phyloP scores from a whole-genome alignment of 495 filamentous ascomycete species.

The Aspergillus coremiiformis region DNA sequence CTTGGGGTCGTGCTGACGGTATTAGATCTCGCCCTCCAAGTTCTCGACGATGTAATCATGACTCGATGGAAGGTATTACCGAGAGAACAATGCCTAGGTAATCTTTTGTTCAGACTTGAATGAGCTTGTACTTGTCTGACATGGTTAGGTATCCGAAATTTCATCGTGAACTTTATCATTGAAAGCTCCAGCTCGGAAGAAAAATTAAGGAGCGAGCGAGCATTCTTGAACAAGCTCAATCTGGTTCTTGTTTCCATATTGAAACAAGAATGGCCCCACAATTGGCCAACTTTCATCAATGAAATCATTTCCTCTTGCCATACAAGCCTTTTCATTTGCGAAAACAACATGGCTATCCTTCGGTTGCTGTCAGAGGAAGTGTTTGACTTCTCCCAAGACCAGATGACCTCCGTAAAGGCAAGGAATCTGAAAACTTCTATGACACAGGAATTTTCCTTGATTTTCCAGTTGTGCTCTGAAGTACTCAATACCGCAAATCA shows the following conservation, averaged over 20 bases:
- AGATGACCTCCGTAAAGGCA: conserved; percentile 95
- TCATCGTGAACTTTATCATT: conserved; percentile 96
- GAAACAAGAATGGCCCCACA: conserved; percentile 99
- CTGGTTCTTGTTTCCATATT: conserved; percentile 93
- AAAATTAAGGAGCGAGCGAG: conserved; percentile 67
- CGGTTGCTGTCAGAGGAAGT: conserved; percentile 95
- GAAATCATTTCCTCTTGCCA: conserved; percentile 96
- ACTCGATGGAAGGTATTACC: conserved; percentile 98
- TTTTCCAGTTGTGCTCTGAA: conserved; percentile 94
- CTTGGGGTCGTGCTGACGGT: conserved; percentile 34
- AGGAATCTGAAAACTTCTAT: conserved; percentile 95
- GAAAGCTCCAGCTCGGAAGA: conserved; percentile 84
- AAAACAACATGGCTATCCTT: conserved; percentile 99
- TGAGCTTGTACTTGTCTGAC: conserved; percentile 11
- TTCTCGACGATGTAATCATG: conserved; percentile 96
- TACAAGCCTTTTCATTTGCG: conserved; percentile 89
- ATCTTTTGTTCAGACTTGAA: neutral
- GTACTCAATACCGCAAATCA: conserved; percentile 84
- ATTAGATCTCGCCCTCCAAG: conserved; percentile 84
- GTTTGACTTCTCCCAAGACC: conserved; percentile 96
- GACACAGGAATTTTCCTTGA: conserved; percentile 94
- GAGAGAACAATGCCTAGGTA: conserved; percentile 89
- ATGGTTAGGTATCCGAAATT: conserved; percentile 89
- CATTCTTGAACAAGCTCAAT: conserved; percentile 94
- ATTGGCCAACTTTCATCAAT: conserved; percentile 99